Percentiles rank a stretch among this genome's conserved stretches.
phyloP scores from a whole-genome alignment of 495 filamentous ascomycete genomes.

The Podospora australis region DNA sequence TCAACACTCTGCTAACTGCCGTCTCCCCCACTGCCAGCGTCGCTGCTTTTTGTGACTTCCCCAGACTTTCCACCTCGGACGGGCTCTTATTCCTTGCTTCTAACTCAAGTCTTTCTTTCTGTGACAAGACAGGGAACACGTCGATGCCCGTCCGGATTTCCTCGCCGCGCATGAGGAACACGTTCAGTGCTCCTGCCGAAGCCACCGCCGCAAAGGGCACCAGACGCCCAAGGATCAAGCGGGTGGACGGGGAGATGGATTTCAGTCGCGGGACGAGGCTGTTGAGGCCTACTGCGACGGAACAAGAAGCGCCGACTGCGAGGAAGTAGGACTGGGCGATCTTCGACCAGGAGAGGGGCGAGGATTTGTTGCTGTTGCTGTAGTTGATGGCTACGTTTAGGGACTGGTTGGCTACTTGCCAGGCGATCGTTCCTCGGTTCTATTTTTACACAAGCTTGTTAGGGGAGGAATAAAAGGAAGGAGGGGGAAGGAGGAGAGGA shows the following conservation, averaged over 20 bases:
- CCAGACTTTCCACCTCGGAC: conserved; percentile 58
- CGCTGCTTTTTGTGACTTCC: conserved; percentile 82
- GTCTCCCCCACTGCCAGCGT: conserved; percentile 87
- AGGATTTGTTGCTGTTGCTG: conserved; percentile 95
- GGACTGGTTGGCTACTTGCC: conserved; percentile 96
- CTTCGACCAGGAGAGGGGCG: conserved; percentile 69
- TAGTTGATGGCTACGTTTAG: conserved; percentile 97
- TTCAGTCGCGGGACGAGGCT: conserved; percentile 79
- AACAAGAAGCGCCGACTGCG: conserved; percentile 86
- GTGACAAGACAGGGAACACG: conserved; percentile 67
- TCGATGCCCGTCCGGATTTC: conserved; percentile 92
- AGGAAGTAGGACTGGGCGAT: conserved; percentile 85
- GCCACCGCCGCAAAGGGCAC: conserved; percentile 95
- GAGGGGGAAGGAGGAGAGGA: conserved; percentile 7
- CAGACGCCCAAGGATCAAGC: conserved; percentile 67
- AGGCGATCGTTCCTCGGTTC: conserved; percentile 83
- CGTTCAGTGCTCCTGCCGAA: conserved; percentile 83
- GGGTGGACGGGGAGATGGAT: conserved; percentile 62
- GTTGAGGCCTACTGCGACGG: conserved; percentile 89
- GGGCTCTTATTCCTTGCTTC: conserved; percentile 47
- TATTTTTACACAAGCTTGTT: conserved; percentile 31
- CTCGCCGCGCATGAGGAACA: conserved; percentile 94
- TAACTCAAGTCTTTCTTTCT: conserved; percentile 35
- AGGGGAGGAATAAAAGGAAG: conserved; percentile 2
- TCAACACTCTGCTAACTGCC: conserved; percentile 79